Base-by-base conservation (phyloP, 2,329 filamentous ascomycete genomes). In the Rutstroemia sp. region DNA sequence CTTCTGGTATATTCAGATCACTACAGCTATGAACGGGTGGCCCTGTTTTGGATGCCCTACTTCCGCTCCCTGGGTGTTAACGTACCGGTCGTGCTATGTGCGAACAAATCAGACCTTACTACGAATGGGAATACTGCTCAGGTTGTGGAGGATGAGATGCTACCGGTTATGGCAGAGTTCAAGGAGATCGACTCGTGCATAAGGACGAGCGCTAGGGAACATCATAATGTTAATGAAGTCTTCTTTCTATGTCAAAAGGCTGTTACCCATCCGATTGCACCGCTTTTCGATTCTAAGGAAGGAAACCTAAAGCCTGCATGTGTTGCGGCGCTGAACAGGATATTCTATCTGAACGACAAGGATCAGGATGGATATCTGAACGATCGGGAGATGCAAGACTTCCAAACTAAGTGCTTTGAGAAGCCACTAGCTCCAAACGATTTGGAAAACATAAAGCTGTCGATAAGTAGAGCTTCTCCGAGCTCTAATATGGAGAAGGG, bases 151-250 rank as follows among this genome's bases (percentile, higher is more conserved):
- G 94, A 97, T 71, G 94, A 99, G 75, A 96, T 99, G 90, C 78
- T 97, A 34, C 94, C 94, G 0, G 86, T 99, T 62, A 96, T 99
- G 94, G 87, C 89, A 59, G 94, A 99, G 73, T 99, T 97, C 74
- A 92, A 96, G 69, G 94, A 97, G 72, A 96, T 99, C 61, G 94
- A 99, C 70, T 96, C 92, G 0, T 99, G 94, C 73, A 97, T 99
- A 69, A 83, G 94, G 56, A 91, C 92, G 8, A 97, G 92, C 72
- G 91, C 92, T 19, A 84, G 89, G 65, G 89, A 96, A 67, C 90
- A 96, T 68, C 85, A 87, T 65, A 96, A 96, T 71, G 89, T 96
- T 70, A 95, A 96, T 70, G 92, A 92, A 71, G 90, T 92, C 58
- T 97, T 99, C 75, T 97, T 96, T 68, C 83, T 99, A 14, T 99